Evolutionary conservation across 2,329 filamentous ascomycete species (phyloP).

Genomic region (Sclerotinia trifoliorum): DNA sequence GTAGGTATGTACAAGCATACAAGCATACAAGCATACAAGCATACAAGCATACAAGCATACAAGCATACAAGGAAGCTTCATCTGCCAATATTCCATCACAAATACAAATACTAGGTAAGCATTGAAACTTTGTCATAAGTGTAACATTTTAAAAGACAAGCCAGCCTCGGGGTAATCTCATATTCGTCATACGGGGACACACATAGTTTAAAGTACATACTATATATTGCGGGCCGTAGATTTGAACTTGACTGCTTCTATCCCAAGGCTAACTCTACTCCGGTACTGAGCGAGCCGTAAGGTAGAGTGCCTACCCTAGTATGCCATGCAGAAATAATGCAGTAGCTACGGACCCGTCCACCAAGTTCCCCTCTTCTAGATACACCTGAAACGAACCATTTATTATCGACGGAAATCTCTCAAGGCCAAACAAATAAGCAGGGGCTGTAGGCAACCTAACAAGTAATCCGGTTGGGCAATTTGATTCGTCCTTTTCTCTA

Average conservation of each 20-base stretch:
- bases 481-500: not conserved
- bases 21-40: no score
- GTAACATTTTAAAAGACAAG: not conserved
- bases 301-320: not conserved
- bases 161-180: not conserved
- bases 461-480: not conserved
- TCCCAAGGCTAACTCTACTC: not conserved
- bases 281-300: not conserved
- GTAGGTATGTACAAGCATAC: not conserved
- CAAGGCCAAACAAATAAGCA: not conserved
- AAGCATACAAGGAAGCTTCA: no score
- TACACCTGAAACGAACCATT: conserved; percentile 1
- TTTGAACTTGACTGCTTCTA: not conserved
- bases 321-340: conserved; percentile 1
- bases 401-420: not conserved
- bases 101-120: not conserved
- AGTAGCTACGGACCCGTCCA: not conserved
- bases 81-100: not conserved
- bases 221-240: not conserved
- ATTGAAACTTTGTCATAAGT: not conserved
- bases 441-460: not conserved
- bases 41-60: no score
- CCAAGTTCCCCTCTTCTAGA: not conserved
- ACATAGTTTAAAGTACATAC: not conserved
- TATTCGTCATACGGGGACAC: not conserved